These are phyloP conservation scores for Boechera divaricarpa DNA, from an alignment of 345 rosid genomes.

Conservation along the genomic window DNA sequence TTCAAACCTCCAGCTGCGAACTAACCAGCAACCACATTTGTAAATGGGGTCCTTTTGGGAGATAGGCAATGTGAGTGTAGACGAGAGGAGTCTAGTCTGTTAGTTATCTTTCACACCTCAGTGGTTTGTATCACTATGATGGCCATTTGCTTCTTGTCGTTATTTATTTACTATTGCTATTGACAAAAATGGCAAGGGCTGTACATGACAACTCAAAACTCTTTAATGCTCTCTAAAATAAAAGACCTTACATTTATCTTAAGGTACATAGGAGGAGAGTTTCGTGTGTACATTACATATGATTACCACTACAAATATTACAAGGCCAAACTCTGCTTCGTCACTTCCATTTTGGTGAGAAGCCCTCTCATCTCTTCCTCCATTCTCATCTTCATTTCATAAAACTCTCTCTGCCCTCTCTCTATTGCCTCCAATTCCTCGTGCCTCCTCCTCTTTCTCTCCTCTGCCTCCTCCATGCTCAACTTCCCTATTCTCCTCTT, in stretches of 20 bases:
- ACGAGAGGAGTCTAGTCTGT: constrained; percentile 15
- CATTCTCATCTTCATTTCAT: constrained; percentile 84
- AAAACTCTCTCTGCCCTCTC: constrained; percentile 78
- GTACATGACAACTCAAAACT: constrained; percentile 13
- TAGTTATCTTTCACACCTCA: constrained; percentile 28
- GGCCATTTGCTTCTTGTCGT: constrained; percentile 16
- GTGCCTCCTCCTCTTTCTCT: constrained; percentile 61
- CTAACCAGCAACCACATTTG: constrained; percentile 36
- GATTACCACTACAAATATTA: constrained; percentile 40
- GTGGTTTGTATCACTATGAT: constrained; percentile 17
- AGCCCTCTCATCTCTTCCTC: constrained; percentile 89
- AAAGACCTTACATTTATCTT: constrained; percentile 12
- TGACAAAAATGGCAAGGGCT: constrained; percentile 5
- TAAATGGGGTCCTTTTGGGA: constrained; percentile 25
- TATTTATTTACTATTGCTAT: background rate
- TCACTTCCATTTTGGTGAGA: constrained; percentile 82
- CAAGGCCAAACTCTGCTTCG: constrained; percentile 67
- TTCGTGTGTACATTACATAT: constrained; percentile 26
- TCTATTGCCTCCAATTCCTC: constrained; percentile 81
- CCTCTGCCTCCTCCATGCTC: constrained; percentile 66
- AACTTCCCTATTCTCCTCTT: constrained; percentile 62
- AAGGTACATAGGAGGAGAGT: constrained; percentile 18
- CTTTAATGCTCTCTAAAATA: constrained; percentile 9
- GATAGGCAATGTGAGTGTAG: constrained; percentile 28
- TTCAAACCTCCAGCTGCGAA: constrained; percentile 60